Evolutionary conservation across 441 rosid species (phyloP).

Genomic region (Codiaeum variegatum): DNA sequence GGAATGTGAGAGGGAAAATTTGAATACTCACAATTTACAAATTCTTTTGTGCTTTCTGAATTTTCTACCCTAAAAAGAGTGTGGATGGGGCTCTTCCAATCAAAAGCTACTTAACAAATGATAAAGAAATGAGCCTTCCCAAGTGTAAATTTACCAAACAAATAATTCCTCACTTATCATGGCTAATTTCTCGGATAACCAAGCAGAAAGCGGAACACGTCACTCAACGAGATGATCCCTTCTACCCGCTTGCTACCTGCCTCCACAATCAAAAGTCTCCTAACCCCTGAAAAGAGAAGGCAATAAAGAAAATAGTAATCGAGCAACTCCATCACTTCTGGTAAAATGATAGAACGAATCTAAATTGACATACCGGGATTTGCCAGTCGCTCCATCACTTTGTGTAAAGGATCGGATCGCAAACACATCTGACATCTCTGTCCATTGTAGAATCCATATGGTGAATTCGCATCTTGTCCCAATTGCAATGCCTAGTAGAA

Average conservation of each 20-base stretch:
- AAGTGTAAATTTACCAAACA: conserved; percentile 7
- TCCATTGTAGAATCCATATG: conserved; percentile 49
- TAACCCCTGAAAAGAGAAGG: conserved; percentile 52
- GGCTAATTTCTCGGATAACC: conserved; percentile 28
- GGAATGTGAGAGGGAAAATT: conserved; percentile 24
- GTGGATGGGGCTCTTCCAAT: conserved; percentile 23
- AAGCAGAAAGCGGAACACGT: conserved; percentile 77
- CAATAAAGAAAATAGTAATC: neutral
- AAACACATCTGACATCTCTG: conserved; percentile 88
- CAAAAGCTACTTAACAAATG: conserved; percentile 22
- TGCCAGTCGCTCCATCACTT: conserved; percentile 66
- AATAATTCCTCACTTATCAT: conserved; percentile 14
- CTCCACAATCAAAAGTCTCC: conserved; percentile 87
- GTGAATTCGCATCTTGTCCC: conserved; percentile 73
- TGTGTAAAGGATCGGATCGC: conserved; percentile 50
- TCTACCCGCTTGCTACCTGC: conserved; percentile 98
- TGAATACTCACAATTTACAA: conserved; percentile 46
- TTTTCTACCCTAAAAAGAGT: conserved; percentile 36
- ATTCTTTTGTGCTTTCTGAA: conserved; percentile 36
- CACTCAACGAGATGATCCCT: conserved; percentile 86
- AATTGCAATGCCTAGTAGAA: conserved; percentile 81
- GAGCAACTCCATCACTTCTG: neutral
- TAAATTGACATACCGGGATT: conserved; percentile 55
- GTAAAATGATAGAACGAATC: neutral
- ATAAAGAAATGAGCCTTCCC: conserved; percentile 24